Evolutionary conservation across 208 protist genomes (phyloP), one percentile per base, ranked within the genome.

Genomic region (Trypanosoma vivax): DNA sequence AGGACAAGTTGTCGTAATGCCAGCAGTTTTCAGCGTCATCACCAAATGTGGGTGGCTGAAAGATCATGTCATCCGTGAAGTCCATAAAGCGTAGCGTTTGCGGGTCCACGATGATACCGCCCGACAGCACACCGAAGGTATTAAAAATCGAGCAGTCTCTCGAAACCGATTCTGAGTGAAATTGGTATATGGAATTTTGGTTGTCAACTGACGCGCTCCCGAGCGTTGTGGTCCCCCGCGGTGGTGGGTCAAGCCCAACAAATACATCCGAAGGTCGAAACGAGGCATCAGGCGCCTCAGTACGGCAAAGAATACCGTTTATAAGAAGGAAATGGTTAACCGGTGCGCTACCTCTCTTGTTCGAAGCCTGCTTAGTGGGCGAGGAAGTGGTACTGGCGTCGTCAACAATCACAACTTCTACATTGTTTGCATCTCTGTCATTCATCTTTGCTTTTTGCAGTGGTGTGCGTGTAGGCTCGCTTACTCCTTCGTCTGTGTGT

Each of bases 261-360:
- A 94, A 94, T 3, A 94, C 54, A 41, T 91, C 77, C 11, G 52
- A 23, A 0, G 83, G 83, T 13, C 73, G 52, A 50, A 94, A 91
- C 9, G 55, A 37, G 3, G 64, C 78, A 24, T 63, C 73, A 3
- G 41, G 47, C 16, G 72, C 70, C 1, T 76, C 73, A 1, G 71
- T 88, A 3, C 64, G 48, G 60, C 87, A 94, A 3, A 89, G 60
- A 45, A 87, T 57, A 25, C 69, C 61, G 50, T 94, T 94, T 23
- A 94, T 42, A 19, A 73, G 64, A 11, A 94, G 46, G 54, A 85
- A 88, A 3, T 66, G 38, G 30, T 56, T 16, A 1, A 14, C 13
- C 4, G 45, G 6, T 7, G 13, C 13, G 29, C 66, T 72, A 27
- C 43, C 29, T 18, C 5, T 59, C 13, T 11, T 24, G 5, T 35